These are phyloP conservation scores for Westerdykella aurantiaca DNA, from an alignment of 2,329 filamentous ascomycete species.

Conservation along the genomic window DNA sequence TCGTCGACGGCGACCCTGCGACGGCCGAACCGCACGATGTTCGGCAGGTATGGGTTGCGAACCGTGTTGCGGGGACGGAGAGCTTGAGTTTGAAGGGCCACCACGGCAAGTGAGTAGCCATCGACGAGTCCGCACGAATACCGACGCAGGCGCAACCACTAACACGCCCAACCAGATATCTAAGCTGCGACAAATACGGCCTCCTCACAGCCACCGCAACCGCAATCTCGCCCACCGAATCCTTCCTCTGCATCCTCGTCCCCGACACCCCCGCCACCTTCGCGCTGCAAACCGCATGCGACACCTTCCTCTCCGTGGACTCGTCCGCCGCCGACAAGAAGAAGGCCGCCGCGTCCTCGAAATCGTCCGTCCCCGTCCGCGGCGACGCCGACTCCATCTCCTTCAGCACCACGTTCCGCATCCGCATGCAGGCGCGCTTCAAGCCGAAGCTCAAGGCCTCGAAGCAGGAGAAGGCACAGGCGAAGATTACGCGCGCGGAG, in stretches of 20 bases:
- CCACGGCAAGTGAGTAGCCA: constrained; percentile 61
- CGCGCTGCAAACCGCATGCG: constrained; percentile 65
- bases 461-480: constrained; percentile 75
- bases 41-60: constrained; percentile 90
- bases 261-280: constrained; percentile 65
- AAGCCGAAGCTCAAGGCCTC: constrained; percentile 74
- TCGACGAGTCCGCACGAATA: background rate
- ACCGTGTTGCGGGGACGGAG: constrained; percentile 74
- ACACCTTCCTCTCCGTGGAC: constrained; percentile 62
- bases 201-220: constrained; percentile 69
- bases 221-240: constrained; percentile 78
- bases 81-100: constrained; percentile 81
- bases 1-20: constrained; percentile 73
- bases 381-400: constrained; percentile 66
- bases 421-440: constrained; percentile 93
- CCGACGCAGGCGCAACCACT: background rate
- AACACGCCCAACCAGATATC: constrained; percentile 58
- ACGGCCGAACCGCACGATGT: constrained; percentile 95
- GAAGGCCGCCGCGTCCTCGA: background rate
- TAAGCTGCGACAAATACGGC: constrained; percentile 80
- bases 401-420: constrained; percentile 66
- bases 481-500: constrained; percentile 82
- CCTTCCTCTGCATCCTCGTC: constrained; percentile 61
- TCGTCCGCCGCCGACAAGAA: constrained; percentile 19
- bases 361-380: constrained; percentile 56